Percentiles rank a stretch among this genome's conserved stretches.
These are phyloP conservation scores for Lippia alba DNA, from an alignment of 305 asterid genomes.

Conservation along the genomic window DNA sequence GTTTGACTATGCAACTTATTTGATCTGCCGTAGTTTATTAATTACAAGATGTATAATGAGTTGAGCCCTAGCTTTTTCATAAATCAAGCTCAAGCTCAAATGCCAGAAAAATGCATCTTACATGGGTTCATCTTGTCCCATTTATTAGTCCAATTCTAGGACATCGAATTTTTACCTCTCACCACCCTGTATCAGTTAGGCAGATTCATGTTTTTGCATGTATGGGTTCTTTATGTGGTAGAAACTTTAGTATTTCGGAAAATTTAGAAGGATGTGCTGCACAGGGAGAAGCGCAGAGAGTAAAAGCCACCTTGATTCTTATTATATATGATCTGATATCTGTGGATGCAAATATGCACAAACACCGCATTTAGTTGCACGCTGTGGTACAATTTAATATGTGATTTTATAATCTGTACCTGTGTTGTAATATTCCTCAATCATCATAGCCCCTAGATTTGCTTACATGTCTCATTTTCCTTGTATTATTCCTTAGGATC, in stretches of 20 bases:
- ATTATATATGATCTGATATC: neutral
- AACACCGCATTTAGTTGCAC: conserved; percentile 7
- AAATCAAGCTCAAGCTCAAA: too few species aligned
- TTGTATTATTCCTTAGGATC: conserved; percentile 28
- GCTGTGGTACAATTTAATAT: neutral
- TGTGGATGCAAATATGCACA: conserved; percentile 8
- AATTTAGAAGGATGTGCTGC: neutral
- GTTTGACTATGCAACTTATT: neutral
- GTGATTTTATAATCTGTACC: neutral
- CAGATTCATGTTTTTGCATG: too few species aligned
- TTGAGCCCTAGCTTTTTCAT: neutral
- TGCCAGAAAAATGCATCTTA: too few species aligned
- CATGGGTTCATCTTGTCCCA: conserved; percentile 8
- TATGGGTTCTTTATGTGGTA: too few species aligned
- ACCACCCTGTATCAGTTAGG: neutral
- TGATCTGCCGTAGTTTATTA: neutral
- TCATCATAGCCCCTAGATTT: neutral
- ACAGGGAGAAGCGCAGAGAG: neutral
- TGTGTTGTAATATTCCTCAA: neutral
- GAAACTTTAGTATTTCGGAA: too few species aligned
- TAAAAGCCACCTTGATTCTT: neutral
- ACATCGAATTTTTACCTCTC: neutral
- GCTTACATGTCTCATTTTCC: conserved; percentile 1
- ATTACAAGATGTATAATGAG: neutral
- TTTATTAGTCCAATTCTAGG: conserved; percentile 2